These are phyloP conservation scores for Pestalotiopsis sp. DNA, from an alignment of 2,329 filamentous ascomycete species.

Conservation along the genomic window DNA sequence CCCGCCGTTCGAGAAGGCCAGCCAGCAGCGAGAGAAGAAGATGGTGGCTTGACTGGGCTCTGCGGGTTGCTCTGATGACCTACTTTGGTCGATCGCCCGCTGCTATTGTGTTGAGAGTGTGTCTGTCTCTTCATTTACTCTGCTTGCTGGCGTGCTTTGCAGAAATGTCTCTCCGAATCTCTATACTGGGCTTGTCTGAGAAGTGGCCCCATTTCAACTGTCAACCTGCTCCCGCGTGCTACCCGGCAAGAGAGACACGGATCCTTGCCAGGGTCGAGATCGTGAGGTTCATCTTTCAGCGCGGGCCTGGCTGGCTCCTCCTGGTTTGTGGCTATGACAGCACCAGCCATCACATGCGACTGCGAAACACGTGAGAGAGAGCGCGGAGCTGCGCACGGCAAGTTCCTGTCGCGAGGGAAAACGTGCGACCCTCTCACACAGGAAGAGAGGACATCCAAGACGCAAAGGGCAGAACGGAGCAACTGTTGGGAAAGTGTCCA, in stretches of 20 bases:
- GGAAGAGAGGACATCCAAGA: not conserved
- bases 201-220: not conserved
- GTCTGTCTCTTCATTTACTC: too few species aligned
- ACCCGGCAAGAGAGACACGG: not conserved
- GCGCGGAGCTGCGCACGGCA: not conserved
- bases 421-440: not conserved
- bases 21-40: not conserved
- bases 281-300: constrained; percentile 2
- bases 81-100: not conserved
- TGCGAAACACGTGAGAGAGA: constrained; percentile 13
- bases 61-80: not conserved
- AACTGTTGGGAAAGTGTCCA: constrained; percentile 6
- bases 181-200: not conserved
- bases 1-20: constrained; percentile 11
- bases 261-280: constrained; percentile 9
- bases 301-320: not conserved
- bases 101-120: too few species aligned
- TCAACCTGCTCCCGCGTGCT: not conserved
- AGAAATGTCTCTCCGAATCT: not conserved
- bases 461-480: constrained; percentile 2
- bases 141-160: too few species aligned
- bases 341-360: constrained; percentile 2
- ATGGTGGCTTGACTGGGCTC: constrained; percentile 13
- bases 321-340: constrained; percentile 9
- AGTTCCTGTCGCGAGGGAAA: not conserved